Base-by-base conservation (phyloP, 441 rosid species). In the Kokia cookei region DNA sequence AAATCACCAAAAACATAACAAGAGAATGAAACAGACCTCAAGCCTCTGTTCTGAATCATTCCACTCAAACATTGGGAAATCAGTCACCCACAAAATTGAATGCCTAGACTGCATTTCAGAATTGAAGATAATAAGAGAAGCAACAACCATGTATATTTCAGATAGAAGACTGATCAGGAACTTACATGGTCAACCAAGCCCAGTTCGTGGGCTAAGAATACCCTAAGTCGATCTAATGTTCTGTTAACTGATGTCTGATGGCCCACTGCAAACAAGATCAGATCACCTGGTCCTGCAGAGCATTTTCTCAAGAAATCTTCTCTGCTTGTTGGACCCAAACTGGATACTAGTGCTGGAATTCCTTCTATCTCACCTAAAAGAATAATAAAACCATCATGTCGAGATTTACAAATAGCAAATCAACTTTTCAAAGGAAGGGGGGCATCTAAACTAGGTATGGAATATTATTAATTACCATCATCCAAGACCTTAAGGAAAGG, bases 61-160 rank as follows among this genome's bases (percentile, higher is more conserved):
- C 99, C 99, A 91, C 83, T 95, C 96, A 40, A 95, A 95, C 98
- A 95, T 90, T 7, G 99, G 98, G 81, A 95, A 95, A 78, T 93
- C 99, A 54, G 97, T 95, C 73, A 95, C 88, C 99, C 99, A 95
- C 11, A 95, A 85, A 75, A 95, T 89, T 40, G 96, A 88, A 83
- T 93, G 88, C 89, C 78, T 89, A 79, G 93, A 89, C 97, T 95
- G 78, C 78, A 79, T 51, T 76, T 73, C 62, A 75, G 54, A 65
- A 4, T 62, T 24, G 61, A 67, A 74, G 69, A 76, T 14, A 55
- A 35, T 13, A 54, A 27, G 42, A 71, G 45, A 13, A 69, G 53
- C 24, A 76, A 48, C 32, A 32, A 24, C 45, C 45, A 51, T 64
- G 47, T 40, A 35, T 43, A 78, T 72, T 64, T 66, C 50, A 40